Base-by-base conservation (phyloP, 768 basidiomycete genomes). In the Tephrocybe sp. region DNA sequence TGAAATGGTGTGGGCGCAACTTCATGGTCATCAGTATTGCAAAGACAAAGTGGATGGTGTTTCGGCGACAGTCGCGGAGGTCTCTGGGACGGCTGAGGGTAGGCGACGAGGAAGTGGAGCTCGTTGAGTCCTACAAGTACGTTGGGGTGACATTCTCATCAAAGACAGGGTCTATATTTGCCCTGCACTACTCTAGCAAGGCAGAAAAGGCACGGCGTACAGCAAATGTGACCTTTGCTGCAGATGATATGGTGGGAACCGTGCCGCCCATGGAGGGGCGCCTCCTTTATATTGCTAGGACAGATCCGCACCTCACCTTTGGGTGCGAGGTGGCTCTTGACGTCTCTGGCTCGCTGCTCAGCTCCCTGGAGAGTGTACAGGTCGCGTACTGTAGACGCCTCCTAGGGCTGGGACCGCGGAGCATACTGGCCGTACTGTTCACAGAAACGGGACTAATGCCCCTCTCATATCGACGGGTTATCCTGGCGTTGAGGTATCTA, bases 211-310 rank as follows among this genome's bases (percentile, higher is more conserved):
- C 22, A 4, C 9, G 9, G 15, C 22, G 40, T n/a, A n/a, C 40
- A 22, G 40, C 40, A 12, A 41, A 41, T 12, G 24, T 41, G 16
- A 29, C 25, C 12, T 27, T 42, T 6, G 42, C 15, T 13, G 27
- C 19, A 3, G 19, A 42, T 9, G 8, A 27, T 3, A 29, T 42
- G 11, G 3, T 42, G 5, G 42, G 42, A 7, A 23, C 16, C 22
- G 9, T 49, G 4, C 48, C 48, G n/a, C n/a, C n/a, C n/a, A n/a
- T 15, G 19, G 13, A 4, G 34, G 40, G 48, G 48, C 42, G 2
- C 22, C 12, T 12, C 33, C 33, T 49, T 5, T 49, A 49, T 9
- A 49, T 42, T 41, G 48, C 41, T 12, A 30, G 42, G 16, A 19
- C 43, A 10, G 48, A 49, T 25, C 48, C 48, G 4, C 33, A 49